Percentiles rank a stretch among this genome's conserved stretches.
Evolutionary conservation across 176 grass and related monocot species (phyloP).

Genomic region (Oryza officinalis): DNA sequence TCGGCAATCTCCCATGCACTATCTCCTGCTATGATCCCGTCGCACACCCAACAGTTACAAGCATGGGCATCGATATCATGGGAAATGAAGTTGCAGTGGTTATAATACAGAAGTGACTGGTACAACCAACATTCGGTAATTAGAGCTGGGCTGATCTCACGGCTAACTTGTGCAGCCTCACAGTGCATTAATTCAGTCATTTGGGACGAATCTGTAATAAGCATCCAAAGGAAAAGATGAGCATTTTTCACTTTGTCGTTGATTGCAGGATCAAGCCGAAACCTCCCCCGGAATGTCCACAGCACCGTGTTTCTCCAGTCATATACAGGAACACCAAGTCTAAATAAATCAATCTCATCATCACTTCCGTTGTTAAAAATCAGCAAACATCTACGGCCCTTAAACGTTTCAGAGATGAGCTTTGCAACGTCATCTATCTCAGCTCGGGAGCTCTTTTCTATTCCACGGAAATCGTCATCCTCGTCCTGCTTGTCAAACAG

Average conservation of each 20-base stretch:
- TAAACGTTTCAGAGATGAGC: not conserved
- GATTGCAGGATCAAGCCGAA: not conserved
- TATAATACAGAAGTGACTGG: not conserved
- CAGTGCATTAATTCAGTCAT: not conserved
- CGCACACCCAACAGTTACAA: constrained; percentile 8
- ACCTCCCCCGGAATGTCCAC: constrained; percentile 13
- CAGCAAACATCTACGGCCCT: not conserved
- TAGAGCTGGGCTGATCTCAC: not conserved
- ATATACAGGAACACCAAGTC: not conserved
- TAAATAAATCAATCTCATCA: not conserved
- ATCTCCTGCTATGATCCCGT: not conserved
- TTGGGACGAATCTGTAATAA: fast-evolving
- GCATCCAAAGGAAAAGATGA: not conserved
- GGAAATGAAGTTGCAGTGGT: no score
- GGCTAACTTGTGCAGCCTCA: not conserved
- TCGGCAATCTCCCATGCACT: not conserved
- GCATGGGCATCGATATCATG: not conserved
- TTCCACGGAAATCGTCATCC: constrained; percentile 1
- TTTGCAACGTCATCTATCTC: not conserved
- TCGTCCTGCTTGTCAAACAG: not conserved
- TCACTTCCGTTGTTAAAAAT: not conserved
- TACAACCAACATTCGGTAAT: not conserved
- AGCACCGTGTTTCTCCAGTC: not conserved
- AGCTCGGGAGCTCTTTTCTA: not conserved
- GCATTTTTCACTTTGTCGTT: not conserved